Percentiles rank a stretch among this genome's conserved stretches.
phyloP scores from a whole-genome alignment of 1,139 yeast species.

The Blastobotrys capitulatus region DNA sequence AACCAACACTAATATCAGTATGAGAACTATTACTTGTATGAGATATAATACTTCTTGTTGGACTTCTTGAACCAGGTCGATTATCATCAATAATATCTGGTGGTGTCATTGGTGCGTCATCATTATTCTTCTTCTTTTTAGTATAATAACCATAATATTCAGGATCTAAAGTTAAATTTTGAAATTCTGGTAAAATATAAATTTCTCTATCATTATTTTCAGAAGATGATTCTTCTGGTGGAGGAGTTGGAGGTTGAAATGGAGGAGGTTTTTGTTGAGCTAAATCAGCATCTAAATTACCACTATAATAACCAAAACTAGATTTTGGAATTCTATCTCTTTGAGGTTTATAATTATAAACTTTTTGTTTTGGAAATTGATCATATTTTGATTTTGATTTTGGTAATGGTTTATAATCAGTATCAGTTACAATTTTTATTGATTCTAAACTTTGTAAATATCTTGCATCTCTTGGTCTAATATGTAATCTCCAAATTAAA shows the following conservation, averaged over 20 bases:
- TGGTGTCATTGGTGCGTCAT: not conserved
- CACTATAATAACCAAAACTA: not conserved
- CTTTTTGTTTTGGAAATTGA: not conserved
- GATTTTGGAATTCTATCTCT: not conserved
- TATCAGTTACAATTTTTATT: not conserved
- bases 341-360: not conserved
- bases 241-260: not conserved
- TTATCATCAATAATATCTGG: no score
- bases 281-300: not conserved
- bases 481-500: not conserved
- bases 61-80: no score
- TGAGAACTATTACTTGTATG: no score
- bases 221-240: not conserved
- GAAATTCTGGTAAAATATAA: not conserved
- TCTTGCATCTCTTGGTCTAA: constrained; percentile 2
- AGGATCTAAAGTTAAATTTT: not conserved
- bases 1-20: no score
- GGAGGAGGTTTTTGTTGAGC: not conserved
- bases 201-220: not conserved
- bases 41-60: not conserved
- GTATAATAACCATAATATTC: not conserved
- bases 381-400: constrained; percentile 1
- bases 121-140: not conserved
- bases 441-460: constrained; percentile 1
- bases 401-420: not conserved